A percentile compares a stretch with the other conserved stretches of the same genome.
phyloP scores from a whole-genome alignment of 23 red algal genomes.

The Cyanidioschyzon merolae region DNA sequence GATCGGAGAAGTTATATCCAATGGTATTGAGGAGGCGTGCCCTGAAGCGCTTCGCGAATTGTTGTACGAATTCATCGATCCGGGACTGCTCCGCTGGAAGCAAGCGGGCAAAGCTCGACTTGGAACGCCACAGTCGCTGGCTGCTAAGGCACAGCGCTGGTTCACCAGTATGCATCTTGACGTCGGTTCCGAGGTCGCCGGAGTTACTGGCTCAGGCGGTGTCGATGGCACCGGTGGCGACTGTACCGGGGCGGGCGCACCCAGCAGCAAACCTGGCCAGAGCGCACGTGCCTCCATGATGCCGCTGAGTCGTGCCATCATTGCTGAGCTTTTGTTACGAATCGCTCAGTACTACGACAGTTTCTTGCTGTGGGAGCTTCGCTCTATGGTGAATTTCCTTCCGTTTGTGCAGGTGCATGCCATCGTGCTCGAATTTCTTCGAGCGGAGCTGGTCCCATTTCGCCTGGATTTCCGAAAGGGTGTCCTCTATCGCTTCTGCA shows the following conservation, averaged over 20 bases:
- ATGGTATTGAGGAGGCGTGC: slow-evolving; percentile 30
- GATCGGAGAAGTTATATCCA: slow-evolving; percentile 41
- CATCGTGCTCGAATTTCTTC: slow-evolving; percentile 59
- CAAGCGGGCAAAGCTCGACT: not conserved
- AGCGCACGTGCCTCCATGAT: not conserved
- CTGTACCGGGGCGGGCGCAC: slow-evolving; percentile 14
- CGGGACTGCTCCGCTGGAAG: not conserved
- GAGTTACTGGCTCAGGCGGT: slow-evolving; percentile 38
- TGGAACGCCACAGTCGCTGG: not conserved
- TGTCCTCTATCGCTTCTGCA: slow-evolving; percentile 57
- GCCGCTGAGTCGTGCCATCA: slow-evolving; percentile 58
- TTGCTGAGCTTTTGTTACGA: slow-evolving; percentile 65
- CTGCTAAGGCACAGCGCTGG: slow-evolving; percentile 8
- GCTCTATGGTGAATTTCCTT: slow-evolving; percentile 51
- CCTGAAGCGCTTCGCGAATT: slow-evolving; percentile 42
- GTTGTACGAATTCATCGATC: slow-evolving; percentile 12
- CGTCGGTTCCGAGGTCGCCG: slow-evolving; percentile 39
- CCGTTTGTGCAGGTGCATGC: slow-evolving; percentile 62
- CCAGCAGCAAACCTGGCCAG: not conserved
- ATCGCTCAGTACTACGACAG: slow-evolving; percentile 62
- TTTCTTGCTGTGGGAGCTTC: slow-evolving; percentile 57
- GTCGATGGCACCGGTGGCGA: slow-evolving; percentile 47
- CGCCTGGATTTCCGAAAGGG: slow-evolving; percentile 77
- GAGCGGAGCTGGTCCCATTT: slow-evolving; percentile 55
- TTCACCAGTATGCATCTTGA: slow-evolving; percentile 59